Evolutionary conservation across 805 yeast genomes (phyloP), one percentile per base, ranked within the genome.

Genomic region (Candida insectalens): DNA sequence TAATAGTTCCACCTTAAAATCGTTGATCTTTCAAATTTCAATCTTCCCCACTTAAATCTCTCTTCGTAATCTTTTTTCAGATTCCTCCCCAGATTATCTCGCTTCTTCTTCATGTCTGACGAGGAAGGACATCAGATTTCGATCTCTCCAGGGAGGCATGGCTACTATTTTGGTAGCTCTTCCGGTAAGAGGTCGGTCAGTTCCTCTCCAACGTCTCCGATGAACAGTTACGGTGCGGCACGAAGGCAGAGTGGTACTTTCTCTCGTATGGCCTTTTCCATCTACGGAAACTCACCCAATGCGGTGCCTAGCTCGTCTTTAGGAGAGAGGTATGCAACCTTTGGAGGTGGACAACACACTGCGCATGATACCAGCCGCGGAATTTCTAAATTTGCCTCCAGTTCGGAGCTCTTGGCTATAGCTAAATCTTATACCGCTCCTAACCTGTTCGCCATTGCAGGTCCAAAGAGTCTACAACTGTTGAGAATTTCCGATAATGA

Each of bases 241-340:
- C 40, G 60, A 27, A 41, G 54, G 18, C 46, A 53, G 3, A 51
- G 59, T 35, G 59, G 59, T 2, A 46, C 43, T 23, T 53, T 71
- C 38, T 72, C 79, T 4, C 60, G 75, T 30, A 65, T 74, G 51
- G 79, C 81, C 0, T 74, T 70, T 57, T 69, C 72, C 43, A 70
- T 74, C 25, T 74, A 74, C 50, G 79, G 79, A 14, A 47, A 42
- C 21, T 46, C 58, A 14, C 44, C 28, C 45, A 33, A 19, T 29
- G 25, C n/a, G 14, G 23, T 21, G 23, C 23, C 23, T 7, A 21
- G 23, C 23, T 12, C 23, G 7, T 21, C 23, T 7, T 8, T 8
- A 7, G 23, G 7, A 7, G 23, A 21, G 10, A 7, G 23, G 10
- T 27, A 36, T 26, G 39, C 45, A 27, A 42, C 44, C 22, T 12